Percentiles rank a stretch among this genome's conserved stretches.
Evolutionary conservation across 352 stramenopile species (phyloP).

Genomic region (Globisporangium camurandrum): DNA sequence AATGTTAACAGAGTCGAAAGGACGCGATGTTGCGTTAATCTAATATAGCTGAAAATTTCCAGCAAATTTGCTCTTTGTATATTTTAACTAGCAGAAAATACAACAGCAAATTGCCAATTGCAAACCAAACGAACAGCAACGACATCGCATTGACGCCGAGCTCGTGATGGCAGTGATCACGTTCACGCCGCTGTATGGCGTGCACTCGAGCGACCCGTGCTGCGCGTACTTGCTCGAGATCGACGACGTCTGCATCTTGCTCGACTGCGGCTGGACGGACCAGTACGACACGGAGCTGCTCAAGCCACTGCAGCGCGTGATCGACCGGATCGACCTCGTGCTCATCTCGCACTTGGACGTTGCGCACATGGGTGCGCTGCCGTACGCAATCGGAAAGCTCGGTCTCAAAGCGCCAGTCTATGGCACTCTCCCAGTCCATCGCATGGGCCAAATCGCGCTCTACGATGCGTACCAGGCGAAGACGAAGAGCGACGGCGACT

Average conservation of each 20-base stretch:
- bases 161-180: slow-evolving; percentile 88
- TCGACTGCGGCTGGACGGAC: slow-evolving; percentile 90
- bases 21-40: too few species aligned
- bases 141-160: too few species aligned
- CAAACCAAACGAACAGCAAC: too few species aligned
- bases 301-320: slow-evolving; percentile 72
- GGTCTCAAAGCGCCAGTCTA: slow-evolving; percentile 87
- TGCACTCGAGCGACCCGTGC: slow-evolving; percentile 72
- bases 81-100: too few species aligned
- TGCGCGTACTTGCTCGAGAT: slow-evolving; percentile 87
- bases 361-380: slow-evolving; percentile 86
- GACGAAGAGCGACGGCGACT: slow-evolving; percentile 87
- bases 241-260: slow-evolving; percentile 87
- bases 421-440: slow-evolving; percentile 91
- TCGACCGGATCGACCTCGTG: slow-evolving; percentile 84
- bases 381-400: slow-evolving; percentile 84
- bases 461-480: slow-evolving; percentile 93
- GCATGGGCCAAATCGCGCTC: slow-evolving; percentile 95
- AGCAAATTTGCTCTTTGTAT: too few species aligned
- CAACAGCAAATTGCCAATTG: too few species aligned
- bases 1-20: too few species aligned
- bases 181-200: slow-evolving; percentile 87
- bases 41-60: too few species aligned
- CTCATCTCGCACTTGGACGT: slow-evolving; percentile 87
- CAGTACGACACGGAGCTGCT: slow-evolving; percentile 82